Evolutionary conservation across 768 basidiomycete species (phyloP).

Genomic region (Nidularia pulvinata): DNA sequence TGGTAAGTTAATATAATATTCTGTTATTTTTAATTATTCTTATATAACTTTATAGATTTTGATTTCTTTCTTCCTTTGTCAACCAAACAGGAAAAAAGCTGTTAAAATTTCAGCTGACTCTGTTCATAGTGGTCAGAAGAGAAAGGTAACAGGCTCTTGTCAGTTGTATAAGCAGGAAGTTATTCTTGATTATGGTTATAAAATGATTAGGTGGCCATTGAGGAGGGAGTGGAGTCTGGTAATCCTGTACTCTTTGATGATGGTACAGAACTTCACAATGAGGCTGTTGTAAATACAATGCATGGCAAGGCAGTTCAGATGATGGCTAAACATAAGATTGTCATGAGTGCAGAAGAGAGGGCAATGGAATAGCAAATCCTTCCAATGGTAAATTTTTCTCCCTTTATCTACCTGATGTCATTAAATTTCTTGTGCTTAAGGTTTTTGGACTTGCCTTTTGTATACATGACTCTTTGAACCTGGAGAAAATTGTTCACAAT

Average conservation of each 20-base stretch:
- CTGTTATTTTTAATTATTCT: background rate
- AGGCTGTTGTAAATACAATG: background rate
- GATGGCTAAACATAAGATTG: background rate
- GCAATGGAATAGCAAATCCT: slow-evolving; percentile 9
- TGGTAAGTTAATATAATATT: slow-evolving; percentile 10
- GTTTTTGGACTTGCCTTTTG: slow-evolving; percentile 12
- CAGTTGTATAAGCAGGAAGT: slow-evolving; percentile 1
- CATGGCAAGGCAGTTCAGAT: background rate
- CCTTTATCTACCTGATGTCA: slow-evolving; percentile 9
- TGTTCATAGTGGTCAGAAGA: background rate
- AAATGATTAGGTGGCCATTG: slow-evolving; percentile 5
- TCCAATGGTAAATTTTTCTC: slow-evolving; percentile 7
- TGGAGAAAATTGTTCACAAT: slow-evolving; percentile 18
- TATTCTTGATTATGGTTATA: background rate
- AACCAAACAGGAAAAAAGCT: slow-evolving; percentile 9
- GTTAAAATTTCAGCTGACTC: background rate
- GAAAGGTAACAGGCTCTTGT: background rate
- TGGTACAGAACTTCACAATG: background rate
- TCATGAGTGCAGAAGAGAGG: slow-evolving; percentile 3
- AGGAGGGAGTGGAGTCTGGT: slow-evolving; percentile 1
- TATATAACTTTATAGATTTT: slow-evolving; percentile 10
- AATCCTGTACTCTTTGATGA: slow-evolving; percentile 1
- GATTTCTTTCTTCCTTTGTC: slow-evolving; percentile 21
- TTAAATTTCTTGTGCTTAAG: background rate
- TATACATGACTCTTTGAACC: slow-evolving; percentile 16